Conservation (phyloP, 805 yeast genomes). For the Saccharomycopsis oosterbeekiorum region DNA sequence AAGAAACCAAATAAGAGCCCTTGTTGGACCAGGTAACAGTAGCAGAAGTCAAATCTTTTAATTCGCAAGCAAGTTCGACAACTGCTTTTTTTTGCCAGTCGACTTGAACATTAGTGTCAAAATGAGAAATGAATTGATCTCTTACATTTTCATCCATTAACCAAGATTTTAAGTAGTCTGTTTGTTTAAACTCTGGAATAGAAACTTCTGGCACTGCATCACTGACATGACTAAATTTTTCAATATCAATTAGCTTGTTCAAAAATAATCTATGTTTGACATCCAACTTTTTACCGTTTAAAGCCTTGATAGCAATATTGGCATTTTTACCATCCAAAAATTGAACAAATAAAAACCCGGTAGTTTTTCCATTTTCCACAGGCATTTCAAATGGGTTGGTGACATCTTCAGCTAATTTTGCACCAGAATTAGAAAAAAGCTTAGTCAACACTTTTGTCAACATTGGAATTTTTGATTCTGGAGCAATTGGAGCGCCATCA, state of each 20-base stretch:
- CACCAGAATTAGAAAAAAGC: slow-evolving; percentile 66
- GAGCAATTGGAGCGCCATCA: slow-evolving; percentile 95
- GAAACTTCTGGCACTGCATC: slow-evolving; percentile 63
- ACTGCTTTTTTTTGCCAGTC: slow-evolving; percentile 74
- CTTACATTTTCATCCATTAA: slow-evolving; percentile 79
- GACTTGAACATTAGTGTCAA: slow-evolving; percentile 70
- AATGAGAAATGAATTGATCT: slow-evolving; percentile 80
- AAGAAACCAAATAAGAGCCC: slow-evolving; percentile 79
- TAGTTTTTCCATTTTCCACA: slow-evolving; percentile 57
- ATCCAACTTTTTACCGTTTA: slow-evolving; percentile 87
- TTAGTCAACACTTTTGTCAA: slow-evolving; percentile 79
- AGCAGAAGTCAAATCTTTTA: slow-evolving; percentile 79
- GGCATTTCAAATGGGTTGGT: slow-evolving; percentile 74
- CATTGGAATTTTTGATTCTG: slow-evolving; percentile 76
- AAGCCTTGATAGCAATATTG: slow-evolving; percentile 64
- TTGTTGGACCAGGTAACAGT: slow-evolving; percentile 86
- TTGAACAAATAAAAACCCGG: slow-evolving; percentile 82
- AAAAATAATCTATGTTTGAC: slow-evolving; percentile 83
- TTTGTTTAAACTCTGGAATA: slow-evolving; percentile 59
- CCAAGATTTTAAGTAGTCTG: slow-evolving; percentile 85
- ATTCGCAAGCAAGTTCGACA: slow-evolving; percentile 63
- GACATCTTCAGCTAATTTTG: slow-evolving; percentile 34
- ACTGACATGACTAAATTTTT: slow-evolving; percentile 57
- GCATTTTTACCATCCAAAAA: slow-evolving; percentile 60
- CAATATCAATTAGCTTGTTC: slow-evolving; percentile 75